Evolutionary conservation across 169 alveolate genomes (phyloP).

Genomic region (Plasmodium gallinaceum): DNA sequence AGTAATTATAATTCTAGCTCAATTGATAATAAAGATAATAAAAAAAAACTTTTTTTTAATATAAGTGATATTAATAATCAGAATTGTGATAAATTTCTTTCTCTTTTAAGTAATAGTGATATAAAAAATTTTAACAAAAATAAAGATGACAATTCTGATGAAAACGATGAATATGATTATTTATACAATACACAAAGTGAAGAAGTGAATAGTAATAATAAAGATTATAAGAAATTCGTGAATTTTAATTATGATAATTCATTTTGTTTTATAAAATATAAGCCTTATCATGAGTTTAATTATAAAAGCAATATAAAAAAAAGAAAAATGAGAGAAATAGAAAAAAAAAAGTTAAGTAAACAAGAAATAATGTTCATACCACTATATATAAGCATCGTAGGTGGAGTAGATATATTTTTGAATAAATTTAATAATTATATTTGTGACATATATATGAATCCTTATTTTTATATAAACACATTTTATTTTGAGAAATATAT

Average conservation of each 20-base stretch:
- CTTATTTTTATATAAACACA: slow-evolving; percentile 60
- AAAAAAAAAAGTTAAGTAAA: slow-evolving; percentile 5
- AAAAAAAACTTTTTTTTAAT: slow-evolving; percentile 13
- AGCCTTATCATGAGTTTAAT: slow-evolving; percentile 34
- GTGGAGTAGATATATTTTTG: slow-evolving; percentile 55
- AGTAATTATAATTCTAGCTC: too few species aligned
- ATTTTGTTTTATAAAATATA: slow-evolving; percentile 51
- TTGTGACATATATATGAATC: slow-evolving; percentile 52
- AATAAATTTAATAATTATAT: slow-evolving; percentile 52
- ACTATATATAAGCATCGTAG: slow-evolving; percentile 48
- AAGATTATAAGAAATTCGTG: slow-evolving; percentile 10
- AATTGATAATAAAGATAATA: neutral
- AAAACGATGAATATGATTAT: neutral
- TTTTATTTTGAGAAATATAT: slow-evolving; percentile 58
- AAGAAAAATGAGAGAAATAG: slow-evolving; percentile 13
- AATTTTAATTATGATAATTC: slow-evolving; percentile 15
- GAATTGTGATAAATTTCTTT: slow-evolving; percentile 3
- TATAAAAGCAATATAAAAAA: slow-evolving; percentile 10
- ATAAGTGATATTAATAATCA: slow-evolving; percentile 9
- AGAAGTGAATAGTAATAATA: neutral
- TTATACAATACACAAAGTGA: neutral
- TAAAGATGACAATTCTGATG: slow-evolving; percentile 8
- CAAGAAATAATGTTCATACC: slow-evolving; percentile 34
- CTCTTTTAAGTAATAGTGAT: slow-evolving; percentile 33
- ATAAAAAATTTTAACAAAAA: slow-evolving; percentile 8